phyloP scores from a whole-genome alignment of 441 rosid species.

The Brassica balearica region DNA sequence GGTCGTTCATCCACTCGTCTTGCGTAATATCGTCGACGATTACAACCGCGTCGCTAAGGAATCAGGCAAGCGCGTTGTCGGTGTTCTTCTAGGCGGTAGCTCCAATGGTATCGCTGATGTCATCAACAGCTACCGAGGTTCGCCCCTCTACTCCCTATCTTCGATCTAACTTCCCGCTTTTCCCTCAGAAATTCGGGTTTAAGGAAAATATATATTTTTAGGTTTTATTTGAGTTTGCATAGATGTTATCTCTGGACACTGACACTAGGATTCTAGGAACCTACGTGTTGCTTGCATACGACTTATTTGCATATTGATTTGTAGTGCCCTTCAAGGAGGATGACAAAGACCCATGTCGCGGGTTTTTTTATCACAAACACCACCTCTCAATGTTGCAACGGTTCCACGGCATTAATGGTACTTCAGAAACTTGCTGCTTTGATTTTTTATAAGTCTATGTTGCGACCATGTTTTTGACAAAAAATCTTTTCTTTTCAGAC shows the following conservation, averaged over 20 bases:
- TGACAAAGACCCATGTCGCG: constrained; percentile 60
- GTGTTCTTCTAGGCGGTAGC: constrained; percentile 56
- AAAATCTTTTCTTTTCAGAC: constrained; percentile 28
- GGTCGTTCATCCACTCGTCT: constrained; percentile 87
- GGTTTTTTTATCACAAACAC: constrained; percentile 69
- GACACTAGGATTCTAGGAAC: too few relatives aligned
- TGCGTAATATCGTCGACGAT: constrained; percentile 86
- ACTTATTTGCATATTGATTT: constrained; percentile 26
- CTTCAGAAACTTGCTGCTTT: not conserved
- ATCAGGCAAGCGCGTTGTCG: constrained; percentile 81
- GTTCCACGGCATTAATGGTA: constrained; percentile 80
- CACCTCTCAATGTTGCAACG: constrained; percentile 69
- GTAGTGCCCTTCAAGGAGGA: constrained; percentile 75
- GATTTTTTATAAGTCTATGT: not conserved
- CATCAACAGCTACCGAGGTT: constrained; percentile 86
- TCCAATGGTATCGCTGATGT: constrained; percentile 60
- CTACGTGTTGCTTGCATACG: constrained; percentile 16
- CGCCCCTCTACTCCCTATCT: not conserved
- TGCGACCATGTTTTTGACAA: constrained; percentile 13
- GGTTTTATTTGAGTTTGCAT: not conserved
- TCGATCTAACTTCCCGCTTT: too few relatives aligned
- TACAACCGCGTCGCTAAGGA: constrained; percentile 87
- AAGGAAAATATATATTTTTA: not conserved
- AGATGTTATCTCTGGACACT: too few relatives aligned
- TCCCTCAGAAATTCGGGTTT: not conserved